phyloP scores from a whole-genome alignment of 257 asterid genomes.

The Solanum sparsipilum region DNA sequence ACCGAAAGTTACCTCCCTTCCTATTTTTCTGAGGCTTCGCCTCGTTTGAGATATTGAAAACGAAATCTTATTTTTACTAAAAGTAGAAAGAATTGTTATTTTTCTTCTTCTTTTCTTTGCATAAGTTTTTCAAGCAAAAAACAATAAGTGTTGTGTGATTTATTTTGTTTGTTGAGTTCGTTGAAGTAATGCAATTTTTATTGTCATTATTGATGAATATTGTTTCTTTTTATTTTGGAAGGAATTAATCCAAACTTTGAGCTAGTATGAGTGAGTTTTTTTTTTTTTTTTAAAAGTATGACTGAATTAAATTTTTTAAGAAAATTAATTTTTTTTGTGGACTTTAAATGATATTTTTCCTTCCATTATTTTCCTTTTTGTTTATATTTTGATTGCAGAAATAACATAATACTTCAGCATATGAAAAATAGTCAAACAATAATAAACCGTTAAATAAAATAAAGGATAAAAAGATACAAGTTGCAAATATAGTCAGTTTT shows the following conservation, averaged over 20 bases:
- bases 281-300: too few relatives aligned
- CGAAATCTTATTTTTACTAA: neutral
- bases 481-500: neutral
- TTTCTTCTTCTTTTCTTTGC: neutral
- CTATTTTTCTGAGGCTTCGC: too few relatives aligned
- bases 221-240: too few relatives aligned
- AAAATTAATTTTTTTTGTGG: neutral
- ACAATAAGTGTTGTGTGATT: neutral
- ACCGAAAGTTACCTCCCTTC: neutral
- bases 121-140: neutral
- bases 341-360: neutral
- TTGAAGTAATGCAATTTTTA: accelerated
- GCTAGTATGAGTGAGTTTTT: too few relatives aligned
- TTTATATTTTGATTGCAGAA: too few relatives aligned
- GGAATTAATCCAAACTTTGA: too few relatives aligned
- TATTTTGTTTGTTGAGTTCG: neutral
- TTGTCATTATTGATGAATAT: too few relatives aligned
- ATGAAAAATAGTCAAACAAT: neutral
- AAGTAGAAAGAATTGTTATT: neutral
- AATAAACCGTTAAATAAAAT: too few relatives aligned
- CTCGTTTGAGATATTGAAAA: neutral
- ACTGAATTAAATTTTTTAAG: too few relatives aligned
- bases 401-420: too few relatives aligned
- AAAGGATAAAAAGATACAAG: neutral
- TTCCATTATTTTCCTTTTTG: too few relatives aligned